A percentile compares a stretch with the other conserved stretches of the same genome.
Conservation (phyloP, 176 grass and related monocot species). For the Panicum miliaceum region DNA sequence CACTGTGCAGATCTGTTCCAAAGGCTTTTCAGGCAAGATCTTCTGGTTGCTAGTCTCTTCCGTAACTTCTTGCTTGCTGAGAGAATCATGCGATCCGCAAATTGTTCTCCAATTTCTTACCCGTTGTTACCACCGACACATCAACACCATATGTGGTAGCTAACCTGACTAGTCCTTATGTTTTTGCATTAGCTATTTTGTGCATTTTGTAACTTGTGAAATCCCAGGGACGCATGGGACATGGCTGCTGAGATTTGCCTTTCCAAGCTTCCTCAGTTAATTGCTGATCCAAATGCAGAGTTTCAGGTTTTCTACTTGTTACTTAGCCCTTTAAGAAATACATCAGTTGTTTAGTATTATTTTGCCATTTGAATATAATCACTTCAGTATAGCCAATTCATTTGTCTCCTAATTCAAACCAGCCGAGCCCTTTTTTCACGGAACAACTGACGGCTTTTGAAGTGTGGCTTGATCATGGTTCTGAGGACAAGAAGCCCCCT, state of each 20-base stretch:
- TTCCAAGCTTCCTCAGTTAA: slow-evolving; percentile 88
- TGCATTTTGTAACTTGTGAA: slow-evolving; percentile 36
- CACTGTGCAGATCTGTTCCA: slow-evolving; percentile 86
- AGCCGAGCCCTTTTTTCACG: slow-evolving; percentile 98
- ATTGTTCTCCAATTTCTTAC: slow-evolving; percentile 89
- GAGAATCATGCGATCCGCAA: slow-evolving; percentile 96
- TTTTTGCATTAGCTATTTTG: slow-evolving; percentile 28
- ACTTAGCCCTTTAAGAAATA: slow-evolving; percentile 23
- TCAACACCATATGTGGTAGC: slow-evolving; percentile 99
- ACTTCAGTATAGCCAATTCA: slow-evolving; percentile 33
- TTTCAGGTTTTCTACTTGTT: slow-evolving; percentile 73
- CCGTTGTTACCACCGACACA: slow-evolving; percentile 83
- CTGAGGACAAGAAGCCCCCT: slow-evolving; percentile 88
- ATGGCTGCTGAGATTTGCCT: slow-evolving; percentile 99
- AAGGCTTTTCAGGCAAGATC: slow-evolving; percentile 96
- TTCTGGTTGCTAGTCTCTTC: slow-evolving; percentile 97
- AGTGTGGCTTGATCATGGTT: slow-evolving; percentile 99
- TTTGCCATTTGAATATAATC: slow-evolving; percentile 33
- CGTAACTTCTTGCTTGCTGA: slow-evolving; percentile 99
- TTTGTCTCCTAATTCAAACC: slow-evolving; percentile 41
- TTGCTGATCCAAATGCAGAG: slow-evolving; percentile 75
- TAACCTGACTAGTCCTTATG: slow-evolving; percentile 16
- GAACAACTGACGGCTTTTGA: slow-evolving; percentile 97
- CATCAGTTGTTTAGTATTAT: slow-evolving; percentile 32
- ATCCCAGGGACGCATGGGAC: slow-evolving; percentile 96